Conservation (phyloP, 129 eudicot genomes). For the Tagetes patula region DNA sequence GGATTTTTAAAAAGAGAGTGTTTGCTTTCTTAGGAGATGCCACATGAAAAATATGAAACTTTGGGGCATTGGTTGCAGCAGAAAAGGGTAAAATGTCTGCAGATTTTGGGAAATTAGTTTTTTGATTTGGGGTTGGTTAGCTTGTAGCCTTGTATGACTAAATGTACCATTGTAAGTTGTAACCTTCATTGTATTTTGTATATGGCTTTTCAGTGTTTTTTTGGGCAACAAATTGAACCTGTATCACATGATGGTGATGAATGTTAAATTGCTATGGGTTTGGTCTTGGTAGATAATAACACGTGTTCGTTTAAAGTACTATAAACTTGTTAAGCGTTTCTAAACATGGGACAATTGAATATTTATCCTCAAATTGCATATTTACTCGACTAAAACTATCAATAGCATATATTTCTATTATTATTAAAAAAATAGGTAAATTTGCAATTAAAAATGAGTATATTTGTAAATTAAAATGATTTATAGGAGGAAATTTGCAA, state of each 20-base stretch:
- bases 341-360: no score
- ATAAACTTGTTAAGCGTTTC: no score
- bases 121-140: slow-evolving; percentile 14
- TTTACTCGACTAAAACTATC: no score
- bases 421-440: no score
- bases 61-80: background rate
- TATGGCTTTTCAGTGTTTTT: background rate
- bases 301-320: no score
- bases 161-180: slow-evolving; percentile 27
- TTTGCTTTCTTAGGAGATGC: slow-evolving; percentile 56
- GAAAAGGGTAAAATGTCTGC: background rate
- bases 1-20: slow-evolving; percentile 60
- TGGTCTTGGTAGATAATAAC: no score
- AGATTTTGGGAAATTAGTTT: slow-evolving; percentile 25
- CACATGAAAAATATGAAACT: slow-evolving; percentile 21
- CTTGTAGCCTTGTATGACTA: background rate
- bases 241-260: background rate
- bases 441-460: no score
- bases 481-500: no score
- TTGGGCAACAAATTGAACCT: background rate
- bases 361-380: no score
- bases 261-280: background rate
- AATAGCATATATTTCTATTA: no score
- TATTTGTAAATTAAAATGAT: no score
- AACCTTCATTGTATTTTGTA: background rate